Base-by-base conservation (phyloP, 352 stramenopile genomes). In the Globisporangium okanoganense region DNA sequence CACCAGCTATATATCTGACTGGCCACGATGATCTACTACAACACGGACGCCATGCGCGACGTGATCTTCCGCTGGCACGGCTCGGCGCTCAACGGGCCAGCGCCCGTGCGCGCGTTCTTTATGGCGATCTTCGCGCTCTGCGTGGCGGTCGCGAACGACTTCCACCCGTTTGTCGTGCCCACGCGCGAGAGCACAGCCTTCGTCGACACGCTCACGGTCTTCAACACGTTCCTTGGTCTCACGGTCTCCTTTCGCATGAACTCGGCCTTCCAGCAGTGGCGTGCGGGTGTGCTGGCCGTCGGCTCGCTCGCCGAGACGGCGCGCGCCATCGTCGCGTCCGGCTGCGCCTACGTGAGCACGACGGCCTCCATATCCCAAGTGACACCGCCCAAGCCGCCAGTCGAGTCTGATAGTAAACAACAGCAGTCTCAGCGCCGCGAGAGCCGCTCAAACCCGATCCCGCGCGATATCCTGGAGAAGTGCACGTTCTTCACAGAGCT, bases 181-280 rank as follows among this genome's bases (percentile, higher is more conserved):
- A 89, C 82, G 18, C 76, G 76, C 8, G 67, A 84, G 13, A 92
- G 82, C 43, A 88, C 79, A 14, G 82, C 85, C 14, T 92, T 91
- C 53, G 84, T 80, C 0, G 81, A 92, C 67, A 89, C 85, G 20
- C 67, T 94, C 33, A 89, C 80, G n/a, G 85, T 94, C 13, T 92
- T 92, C 69, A 94, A 94, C 70, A 90, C 82, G 48, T 94, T 94
- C 50, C 61, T 94, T 1, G 85, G 82, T 2, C 78, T 94, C 58
- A 88, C 75, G 29, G 72, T 92, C 48, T 92, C 82, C 29, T 94
- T 92, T 56, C 80, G 85, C 33, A 72, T 92, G 68, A 94, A 94
- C 55, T 92, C 82, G 45, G 85, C 85, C 3, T 94, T 94, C 60
- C 63, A 77, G 14, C 82, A 92, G 62, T 94, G 82, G 85, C 82